phyloP scores from a whole-genome alignment of 768 basidiomycete species.

The Xerocomellus intermedius region DNA sequence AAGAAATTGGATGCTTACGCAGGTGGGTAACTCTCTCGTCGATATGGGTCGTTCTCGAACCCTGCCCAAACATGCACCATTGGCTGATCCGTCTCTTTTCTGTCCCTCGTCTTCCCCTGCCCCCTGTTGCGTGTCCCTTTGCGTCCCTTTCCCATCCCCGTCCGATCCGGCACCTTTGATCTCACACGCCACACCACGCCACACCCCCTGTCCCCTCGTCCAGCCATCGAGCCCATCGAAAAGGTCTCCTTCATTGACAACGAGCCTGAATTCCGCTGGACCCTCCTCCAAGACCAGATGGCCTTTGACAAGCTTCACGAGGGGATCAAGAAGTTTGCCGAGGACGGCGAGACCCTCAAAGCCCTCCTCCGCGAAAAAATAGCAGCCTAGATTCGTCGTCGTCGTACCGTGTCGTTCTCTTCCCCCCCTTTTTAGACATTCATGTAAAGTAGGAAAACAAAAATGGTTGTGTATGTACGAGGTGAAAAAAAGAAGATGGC shows the following conservation, averaged over 20 bases:
- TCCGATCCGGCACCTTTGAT: not conserved
- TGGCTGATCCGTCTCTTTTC: constrained; percentile 12
- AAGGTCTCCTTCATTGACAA: constrained; percentile 89
- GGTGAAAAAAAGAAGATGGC: not conserved
- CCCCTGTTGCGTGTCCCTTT: not conserved
- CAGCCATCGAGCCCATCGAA: constrained; percentile 55
- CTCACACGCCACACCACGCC: not conserved
- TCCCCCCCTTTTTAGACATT: not conserved
- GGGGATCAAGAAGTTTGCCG: constrained; percentile 98
- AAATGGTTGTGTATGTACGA: not conserved
- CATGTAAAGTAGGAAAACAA: not conserved
- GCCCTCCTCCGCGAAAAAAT: constrained; percentile 70
- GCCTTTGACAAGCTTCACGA: constrained; percentile 99
- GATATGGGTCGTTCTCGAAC: constrained; percentile 1
- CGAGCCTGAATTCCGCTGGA: constrained; percentile 96
- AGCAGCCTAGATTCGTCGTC: constrained; percentile 9
- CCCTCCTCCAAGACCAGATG: constrained; percentile 90
- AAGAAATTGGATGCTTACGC: constrained; percentile 73
- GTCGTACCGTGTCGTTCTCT: not conserved
- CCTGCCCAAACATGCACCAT: not conserved
- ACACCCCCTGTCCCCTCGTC: not conserved
- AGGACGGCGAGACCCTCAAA: constrained; percentile 92
- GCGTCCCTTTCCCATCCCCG: not conserved
- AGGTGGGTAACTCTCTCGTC: constrained; percentile 42
- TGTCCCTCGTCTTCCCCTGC: not conserved